Base-by-base conservation (phyloP, 2,329 filamentous ascomycete genomes). In the Fusarium sp. region DNA sequence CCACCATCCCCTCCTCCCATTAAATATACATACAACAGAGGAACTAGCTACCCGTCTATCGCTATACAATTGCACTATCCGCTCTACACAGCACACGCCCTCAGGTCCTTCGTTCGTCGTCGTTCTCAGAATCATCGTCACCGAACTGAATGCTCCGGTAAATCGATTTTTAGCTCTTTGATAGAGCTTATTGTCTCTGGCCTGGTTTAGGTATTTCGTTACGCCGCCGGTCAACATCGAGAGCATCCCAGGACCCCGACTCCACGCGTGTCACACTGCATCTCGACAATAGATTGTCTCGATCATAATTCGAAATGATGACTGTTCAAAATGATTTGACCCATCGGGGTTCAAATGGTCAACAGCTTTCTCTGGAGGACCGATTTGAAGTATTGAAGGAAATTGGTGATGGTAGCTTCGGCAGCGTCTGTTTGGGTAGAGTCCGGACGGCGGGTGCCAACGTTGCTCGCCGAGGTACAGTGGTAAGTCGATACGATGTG, bases 331-430 rank as follows among this genome's bases (percentile, higher is more conserved):
- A 90, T 80, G 93, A 95, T 77, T 83, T 90, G 77, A 87, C 91
- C 81, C 89, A 90, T 76, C 89, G 92, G 79, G 89, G 89, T 80
- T 88, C 89, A 74, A 84, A 87, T 54, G 84, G 87, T 59, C 84
- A 85, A 79, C 77, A 86, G 82, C 76, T 91, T 82, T 88, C 90
- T 57, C 89, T 99, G 57, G 95, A 98, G 80, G 96, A 99, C 79
- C 91, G 95, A 75, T 99, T 98, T 79, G 95, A 99, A 82, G 91
- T 99, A 59, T 85, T 99, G 79, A 99, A 98, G 83, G 96, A 99
- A 78, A 97, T 99, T 79, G 96, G 96, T 52, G 96, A 99, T 89
- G 96, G 96, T 74, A 98, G 96, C 84, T 99, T 99, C 80, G 96
- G 96, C 64, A 98, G 94, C 79, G 96, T 99, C 71, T 92, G 93